Evolutionary conservation across 306 rosid species (phyloP).

Genomic region (Vigna hirtella): DNA sequence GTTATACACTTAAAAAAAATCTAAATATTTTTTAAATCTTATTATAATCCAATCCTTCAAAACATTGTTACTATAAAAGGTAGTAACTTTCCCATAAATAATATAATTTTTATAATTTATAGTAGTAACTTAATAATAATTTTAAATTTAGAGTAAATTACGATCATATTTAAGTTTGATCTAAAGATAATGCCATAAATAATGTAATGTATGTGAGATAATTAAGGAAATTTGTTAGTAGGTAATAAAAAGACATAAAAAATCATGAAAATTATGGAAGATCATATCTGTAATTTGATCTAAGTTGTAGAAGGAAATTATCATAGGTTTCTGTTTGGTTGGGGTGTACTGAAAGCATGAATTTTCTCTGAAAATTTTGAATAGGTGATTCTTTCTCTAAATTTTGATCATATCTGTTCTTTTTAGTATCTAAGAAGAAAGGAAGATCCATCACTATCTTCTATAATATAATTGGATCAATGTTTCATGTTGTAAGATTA

Average conservation of each 20-base stretch:
- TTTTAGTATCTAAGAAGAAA: constrained; percentile 19
- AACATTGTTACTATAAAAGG: background rate
- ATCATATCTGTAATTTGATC: background rate
- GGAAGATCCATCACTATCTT: constrained; percentile 41
- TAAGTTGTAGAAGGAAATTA: background rate
- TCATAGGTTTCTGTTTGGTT: background rate
- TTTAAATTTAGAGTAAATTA: background rate
- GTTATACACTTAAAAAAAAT: background rate
- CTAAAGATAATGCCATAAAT: background rate
- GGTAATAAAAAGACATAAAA: background rate
- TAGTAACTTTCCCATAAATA: background rate
- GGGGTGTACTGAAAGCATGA: too few species aligned
- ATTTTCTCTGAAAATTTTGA: constrained; percentile 21
- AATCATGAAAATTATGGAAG: background rate
- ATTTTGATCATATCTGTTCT: background rate
- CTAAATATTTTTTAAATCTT: background rate
- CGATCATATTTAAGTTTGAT: background rate
- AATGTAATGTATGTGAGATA: background rate
- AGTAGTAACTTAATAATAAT: background rate
- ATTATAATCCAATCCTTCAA: background rate
- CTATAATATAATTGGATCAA: background rate
- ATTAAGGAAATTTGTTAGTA: background rate
- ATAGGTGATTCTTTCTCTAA: background rate
- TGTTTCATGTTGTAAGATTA: background rate
- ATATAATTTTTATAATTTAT: background rate